Percentiles rank a stretch among this genome's conserved stretches.
phyloP scores from a whole-genome alignment of 2,329 filamentous ascomycete species.

The Diaporthe nobilis region DNA sequence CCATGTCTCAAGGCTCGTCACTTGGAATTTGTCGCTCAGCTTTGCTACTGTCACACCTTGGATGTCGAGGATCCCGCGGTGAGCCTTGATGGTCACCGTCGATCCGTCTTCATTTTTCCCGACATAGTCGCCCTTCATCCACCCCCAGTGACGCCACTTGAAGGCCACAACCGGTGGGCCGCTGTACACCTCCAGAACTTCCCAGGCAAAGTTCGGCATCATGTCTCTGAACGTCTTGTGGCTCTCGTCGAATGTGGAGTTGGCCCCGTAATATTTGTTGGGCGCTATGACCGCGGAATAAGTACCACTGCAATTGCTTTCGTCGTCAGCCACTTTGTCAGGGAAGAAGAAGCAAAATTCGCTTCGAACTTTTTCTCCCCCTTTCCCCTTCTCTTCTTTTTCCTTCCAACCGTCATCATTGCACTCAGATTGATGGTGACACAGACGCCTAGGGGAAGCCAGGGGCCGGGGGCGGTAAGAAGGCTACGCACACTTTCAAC shows the following conservation, averaged over 20 bases:
- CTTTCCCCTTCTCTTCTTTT: not conserved
- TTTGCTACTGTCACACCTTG: conserved; percentile 73
- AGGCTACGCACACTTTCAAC: conserved; percentile 69
- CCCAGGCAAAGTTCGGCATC: conserved; percentile 82
- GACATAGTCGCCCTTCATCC: conserved; percentile 76
- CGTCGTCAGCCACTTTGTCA: conserved; percentile 16
- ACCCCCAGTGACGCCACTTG: conserved; percentile 78
- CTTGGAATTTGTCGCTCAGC: conserved; percentile 71
- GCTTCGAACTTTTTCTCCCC: not conserved
- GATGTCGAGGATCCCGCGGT: conserved; percentile 73
- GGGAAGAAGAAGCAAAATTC: conserved; percentile 15
- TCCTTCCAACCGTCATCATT: not conserved
- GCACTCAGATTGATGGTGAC: not conserved
- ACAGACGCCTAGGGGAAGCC: not conserved
- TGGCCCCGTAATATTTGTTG: conserved; percentile 75
- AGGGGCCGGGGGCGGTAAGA: not conserved
- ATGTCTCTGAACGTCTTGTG: conserved; percentile 81
- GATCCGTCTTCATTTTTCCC: conserved; percentile 75
- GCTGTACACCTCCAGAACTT: conserved; percentile 77
- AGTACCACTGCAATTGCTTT: conserved; percentile 53
- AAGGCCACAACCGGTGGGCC: conserved; percentile 74
- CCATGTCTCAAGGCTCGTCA: conserved; percentile 50
- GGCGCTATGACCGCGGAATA: conserved; percentile 77
- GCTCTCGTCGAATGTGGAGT: conserved; percentile 65
- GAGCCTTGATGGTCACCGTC: conserved; percentile 73